Evolutionary conservation across 2,329 filamentous ascomycete species (phyloP).

Genomic region (Apiospora phragmitis): DNA sequence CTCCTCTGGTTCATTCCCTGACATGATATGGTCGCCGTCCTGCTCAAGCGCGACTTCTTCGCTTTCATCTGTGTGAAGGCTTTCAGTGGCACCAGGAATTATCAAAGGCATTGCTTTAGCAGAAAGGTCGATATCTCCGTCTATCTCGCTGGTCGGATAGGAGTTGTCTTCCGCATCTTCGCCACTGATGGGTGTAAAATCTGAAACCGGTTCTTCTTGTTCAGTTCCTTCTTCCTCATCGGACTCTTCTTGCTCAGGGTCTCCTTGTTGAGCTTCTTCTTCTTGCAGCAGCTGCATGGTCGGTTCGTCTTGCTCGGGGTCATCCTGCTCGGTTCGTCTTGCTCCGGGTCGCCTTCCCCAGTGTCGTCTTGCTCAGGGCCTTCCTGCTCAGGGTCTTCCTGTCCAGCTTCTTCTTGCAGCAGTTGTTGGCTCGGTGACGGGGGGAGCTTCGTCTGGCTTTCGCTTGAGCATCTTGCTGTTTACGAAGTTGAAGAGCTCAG

Average conservation of each 20-base stretch:
- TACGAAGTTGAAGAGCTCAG: background rate
- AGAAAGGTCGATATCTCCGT: background rate
- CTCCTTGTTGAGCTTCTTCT: too few species aligned
- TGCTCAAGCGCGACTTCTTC: background rate
- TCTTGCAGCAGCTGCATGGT: too few species aligned
- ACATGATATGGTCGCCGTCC: background rate
- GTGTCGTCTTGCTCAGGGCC: background rate
- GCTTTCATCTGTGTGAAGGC: background rate
- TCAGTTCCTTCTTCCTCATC: background rate
- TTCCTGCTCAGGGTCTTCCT: background rate
- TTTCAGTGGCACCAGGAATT: background rate
- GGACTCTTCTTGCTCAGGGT: background rate
- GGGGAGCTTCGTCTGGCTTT: background rate
- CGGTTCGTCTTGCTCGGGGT: background rate
- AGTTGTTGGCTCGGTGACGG: background rate
- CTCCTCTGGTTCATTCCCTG: background rate
- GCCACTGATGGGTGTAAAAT: background rate
- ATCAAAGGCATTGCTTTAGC: background rate
- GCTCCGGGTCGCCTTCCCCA: background rate
- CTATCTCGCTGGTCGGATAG: background rate
- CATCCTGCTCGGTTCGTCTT: background rate
- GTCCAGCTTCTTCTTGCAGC: background rate
- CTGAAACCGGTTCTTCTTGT: background rate
- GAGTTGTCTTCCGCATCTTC: background rate
- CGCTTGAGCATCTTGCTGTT: slow-evolving; percentile 7